Evolutionary conservation across 306 rosid genomes (phyloP), one percentile per base, ranked within the genome.

Genomic region (Pyrus pyrifolia): DNA sequence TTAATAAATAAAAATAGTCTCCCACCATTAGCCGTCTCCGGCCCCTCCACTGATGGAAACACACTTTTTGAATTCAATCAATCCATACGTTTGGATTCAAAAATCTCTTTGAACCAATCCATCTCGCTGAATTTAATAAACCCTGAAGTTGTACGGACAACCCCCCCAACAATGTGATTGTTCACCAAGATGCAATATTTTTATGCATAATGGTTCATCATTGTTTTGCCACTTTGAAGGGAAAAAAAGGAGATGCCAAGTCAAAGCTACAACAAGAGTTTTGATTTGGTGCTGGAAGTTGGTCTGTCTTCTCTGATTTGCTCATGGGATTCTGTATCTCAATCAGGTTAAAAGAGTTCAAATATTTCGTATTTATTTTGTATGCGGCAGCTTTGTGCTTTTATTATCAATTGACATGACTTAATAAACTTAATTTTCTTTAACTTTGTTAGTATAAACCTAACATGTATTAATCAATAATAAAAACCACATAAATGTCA

Each of bases 241-340:
- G 3, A 0, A 51, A 49, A 22, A 55, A 58, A 22, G 63, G 30
- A 22, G 21, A 11, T 1, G 38, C 67, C 67, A 61, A 51, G 21
- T 51, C 55, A 51, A 51, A 51, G 21, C 21, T 51, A 6, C 55
- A 51, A 51, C 55, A 15, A 51, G 53, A 12, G 4, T 27, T 13
- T 61, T 25, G 19, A 25, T 13, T 61, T 29, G 67, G 38, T 27
- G 23, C n/a, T 64, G 23, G 67, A 61, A 27, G 68, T 63, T 19
- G 19, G 27, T 19, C 44, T 21, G 29, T 61, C 58, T 38, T 73
- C 58, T 25, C 29, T 42, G 25, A 73, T 73, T 73, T 73, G 77
- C 77, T 38, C 11, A 42, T 73, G 58, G 30, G 77, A 73, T 73
- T 73, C 68, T 60, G 77, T n/a, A 25, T 59, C 57, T 42, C 29